These are phyloP conservation scores for Brachypodium distachyon DNA, from an alignment of 202 grass and related monocot species.

Conservation along the genomic window DNA sequence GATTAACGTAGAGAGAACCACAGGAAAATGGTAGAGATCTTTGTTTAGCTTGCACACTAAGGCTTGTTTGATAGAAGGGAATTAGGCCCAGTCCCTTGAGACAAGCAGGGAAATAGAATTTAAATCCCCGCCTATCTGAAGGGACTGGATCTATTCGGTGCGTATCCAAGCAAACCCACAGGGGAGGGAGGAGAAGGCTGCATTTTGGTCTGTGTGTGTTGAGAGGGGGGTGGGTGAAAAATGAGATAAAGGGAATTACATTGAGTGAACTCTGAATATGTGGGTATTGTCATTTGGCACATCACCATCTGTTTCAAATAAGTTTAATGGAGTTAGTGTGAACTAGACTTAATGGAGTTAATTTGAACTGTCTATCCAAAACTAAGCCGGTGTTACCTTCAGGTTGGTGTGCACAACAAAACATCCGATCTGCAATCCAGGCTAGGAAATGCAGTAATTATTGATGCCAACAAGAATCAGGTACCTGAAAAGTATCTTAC, in stretches of 20 bases:
- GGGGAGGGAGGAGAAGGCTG: background rate
- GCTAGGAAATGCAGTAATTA: constrained; percentile 61
- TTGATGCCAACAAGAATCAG: constrained; percentile 98
- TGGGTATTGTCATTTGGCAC: background rate
- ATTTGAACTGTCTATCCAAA: constrained; percentile 3
- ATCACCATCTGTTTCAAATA: background rate
- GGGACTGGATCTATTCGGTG: background rate
- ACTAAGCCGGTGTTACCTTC: constrained; percentile 20
- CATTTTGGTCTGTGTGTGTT: no score
- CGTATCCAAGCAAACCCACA: background rate
- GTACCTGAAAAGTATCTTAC: constrained; percentile 18
- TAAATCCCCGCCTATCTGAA: background rate
- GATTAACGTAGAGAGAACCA: background rate
- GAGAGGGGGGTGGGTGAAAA: background rate
- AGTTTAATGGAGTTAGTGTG: no score
- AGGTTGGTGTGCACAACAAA: constrained; percentile 88
- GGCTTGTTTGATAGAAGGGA: background rate
- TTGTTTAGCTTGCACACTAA: background rate
- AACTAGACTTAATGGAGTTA: background rate
- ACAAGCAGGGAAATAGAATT: background rate
- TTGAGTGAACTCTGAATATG: background rate
- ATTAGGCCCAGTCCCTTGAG: background rate
- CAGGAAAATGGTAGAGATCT: background rate
- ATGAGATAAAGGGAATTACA: background rate
- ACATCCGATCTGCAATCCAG: constrained; percentile 68